Conservation (phyloP, 2,329 filamentous ascomycete species). For the Metarhizium guizhouense region DNA sequence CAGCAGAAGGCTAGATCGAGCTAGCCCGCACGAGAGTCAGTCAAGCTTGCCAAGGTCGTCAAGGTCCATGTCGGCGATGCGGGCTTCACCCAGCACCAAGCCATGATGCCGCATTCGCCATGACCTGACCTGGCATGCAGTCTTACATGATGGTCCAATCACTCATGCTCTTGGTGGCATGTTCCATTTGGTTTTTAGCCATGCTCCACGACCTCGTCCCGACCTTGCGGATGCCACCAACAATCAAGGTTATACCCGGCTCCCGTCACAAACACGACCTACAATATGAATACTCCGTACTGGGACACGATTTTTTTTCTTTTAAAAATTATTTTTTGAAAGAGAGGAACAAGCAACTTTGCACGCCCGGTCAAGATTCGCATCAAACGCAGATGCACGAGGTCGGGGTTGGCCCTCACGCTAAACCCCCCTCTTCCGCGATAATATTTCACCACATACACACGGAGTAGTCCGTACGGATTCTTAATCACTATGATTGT, state of each 20-base stretch:
- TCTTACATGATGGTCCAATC: not conserved
- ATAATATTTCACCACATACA: not conserved
- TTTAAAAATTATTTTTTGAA: not conserved
- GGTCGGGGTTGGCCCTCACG: not conserved
- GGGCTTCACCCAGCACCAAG: not conserved
- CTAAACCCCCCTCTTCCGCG: not conserved
- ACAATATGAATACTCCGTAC: not conserved
- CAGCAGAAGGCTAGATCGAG: not conserved
- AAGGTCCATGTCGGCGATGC: not conserved
- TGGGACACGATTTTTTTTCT: not conserved
- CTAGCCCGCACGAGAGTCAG: too few relatives aligned
- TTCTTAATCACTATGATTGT: too few relatives aligned
- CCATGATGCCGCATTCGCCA: not conserved
- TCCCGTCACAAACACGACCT: not conserved
- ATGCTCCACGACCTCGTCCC: not conserved
- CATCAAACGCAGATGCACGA: not conserved
- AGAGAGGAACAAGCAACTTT: not conserved
- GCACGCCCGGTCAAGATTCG: not conserved
- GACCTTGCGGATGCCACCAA: not conserved
- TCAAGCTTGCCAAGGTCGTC: not conserved
- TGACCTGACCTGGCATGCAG: not conserved
- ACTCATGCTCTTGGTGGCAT: not conserved
- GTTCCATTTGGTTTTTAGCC: not conserved
- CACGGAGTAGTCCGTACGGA: too few relatives aligned
- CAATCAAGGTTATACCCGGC: not conserved